phyloP scores from a whole-genome alignment of 176 grass and related monocot genomes.

The Stipa capillata region DNA sequence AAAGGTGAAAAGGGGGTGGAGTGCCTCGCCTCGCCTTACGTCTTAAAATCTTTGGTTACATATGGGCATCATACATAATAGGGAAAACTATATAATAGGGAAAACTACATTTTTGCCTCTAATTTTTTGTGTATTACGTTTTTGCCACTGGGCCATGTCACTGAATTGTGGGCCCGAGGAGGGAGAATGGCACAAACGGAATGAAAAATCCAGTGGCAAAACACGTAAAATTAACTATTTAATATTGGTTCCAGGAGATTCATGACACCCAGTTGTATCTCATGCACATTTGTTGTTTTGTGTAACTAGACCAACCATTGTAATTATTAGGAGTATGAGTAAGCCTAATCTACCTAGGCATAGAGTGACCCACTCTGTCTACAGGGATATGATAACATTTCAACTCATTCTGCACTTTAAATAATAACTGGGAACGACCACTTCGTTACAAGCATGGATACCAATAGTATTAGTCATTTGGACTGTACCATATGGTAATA shows the following conservation, averaged over 20 bases:
- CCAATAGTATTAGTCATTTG: background rate
- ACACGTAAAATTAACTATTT: too few species aligned
- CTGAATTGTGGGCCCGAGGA: background rate
- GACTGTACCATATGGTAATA: too few species aligned
- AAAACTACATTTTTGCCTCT: background rate
- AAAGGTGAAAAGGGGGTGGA: too few species aligned
- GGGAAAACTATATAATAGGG: too few species aligned
- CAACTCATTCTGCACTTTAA: background rate
- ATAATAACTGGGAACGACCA: background rate
- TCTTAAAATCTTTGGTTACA: too few species aligned
- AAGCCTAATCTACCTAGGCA: background rate
- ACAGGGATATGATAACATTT: background rate
- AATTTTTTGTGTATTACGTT: background rate
- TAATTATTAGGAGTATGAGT: background rate
- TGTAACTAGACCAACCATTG: background rate
- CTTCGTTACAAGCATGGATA: background rate
- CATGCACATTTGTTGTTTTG: conserved; percentile 1
- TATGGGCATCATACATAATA: background rate
- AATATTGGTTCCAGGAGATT: too few species aligned
- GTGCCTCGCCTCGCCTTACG: too few species aligned
- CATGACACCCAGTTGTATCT: conserved; percentile 5
- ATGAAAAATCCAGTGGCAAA: background rate
- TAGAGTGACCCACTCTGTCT: too few species aligned
- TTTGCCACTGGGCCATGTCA: background rate
- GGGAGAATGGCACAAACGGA: background rate